Conservation (phyloP, 768 basidiomycete species). For the Daedaleopsis nitida region DNA sequence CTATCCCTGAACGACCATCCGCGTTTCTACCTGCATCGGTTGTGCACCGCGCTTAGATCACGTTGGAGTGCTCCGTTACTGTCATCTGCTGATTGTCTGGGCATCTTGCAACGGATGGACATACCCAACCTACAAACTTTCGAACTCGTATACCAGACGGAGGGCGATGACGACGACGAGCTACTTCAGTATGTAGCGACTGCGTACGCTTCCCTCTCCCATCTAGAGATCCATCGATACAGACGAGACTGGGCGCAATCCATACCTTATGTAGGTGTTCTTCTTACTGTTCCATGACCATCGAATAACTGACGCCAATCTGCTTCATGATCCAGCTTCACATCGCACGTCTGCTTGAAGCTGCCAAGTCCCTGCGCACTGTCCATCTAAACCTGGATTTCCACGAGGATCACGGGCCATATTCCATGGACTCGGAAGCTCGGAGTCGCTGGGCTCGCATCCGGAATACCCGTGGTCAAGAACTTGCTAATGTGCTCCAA, state of each 20-base stretch:
- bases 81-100: not conserved
- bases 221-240: slow-evolving; percentile 5
- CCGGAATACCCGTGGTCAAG: not conserved
- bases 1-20: not conserved
- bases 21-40: not conserved
- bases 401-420: not conserved
- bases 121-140: not conserved
- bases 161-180: not conserved
- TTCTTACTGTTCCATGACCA: not conserved
- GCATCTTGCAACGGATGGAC: not conserved
- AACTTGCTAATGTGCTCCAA: not conserved
- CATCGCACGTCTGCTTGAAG: not conserved
- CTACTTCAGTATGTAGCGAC: not conserved
- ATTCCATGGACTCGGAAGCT: not conserved
- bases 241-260: not conserved
- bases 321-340: not conserved
- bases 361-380: not conserved
- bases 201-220: not conserved
- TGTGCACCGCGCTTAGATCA: not conserved
- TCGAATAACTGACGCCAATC: too few relatives aligned
- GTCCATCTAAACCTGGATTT: slow-evolving; percentile 2
- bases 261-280: not conserved
- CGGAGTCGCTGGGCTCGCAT: not conserved
- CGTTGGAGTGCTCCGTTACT: not conserved
- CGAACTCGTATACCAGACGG: not conserved